phyloP scores from a whole-genome alignment of 441 rosid genomes.

The Viola pubescens region DNA sequence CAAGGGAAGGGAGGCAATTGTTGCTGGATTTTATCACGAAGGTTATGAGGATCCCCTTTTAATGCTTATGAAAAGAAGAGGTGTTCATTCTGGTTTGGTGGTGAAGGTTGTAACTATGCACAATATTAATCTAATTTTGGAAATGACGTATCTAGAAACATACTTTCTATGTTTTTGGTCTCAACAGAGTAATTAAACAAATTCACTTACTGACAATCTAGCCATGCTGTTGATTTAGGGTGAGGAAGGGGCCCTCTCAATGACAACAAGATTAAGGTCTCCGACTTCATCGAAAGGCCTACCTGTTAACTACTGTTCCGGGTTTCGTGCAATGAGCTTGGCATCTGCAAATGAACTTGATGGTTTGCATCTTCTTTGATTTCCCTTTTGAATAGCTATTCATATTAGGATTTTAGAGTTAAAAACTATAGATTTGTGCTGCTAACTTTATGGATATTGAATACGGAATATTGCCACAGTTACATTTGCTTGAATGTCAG shows the following conservation, averaged over 20 bases:
- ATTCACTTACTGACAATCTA: conserved; percentile 7
- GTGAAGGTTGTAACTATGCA: conserved; percentile 58
- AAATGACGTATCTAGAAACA: neutral
- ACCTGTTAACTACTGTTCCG: conserved; percentile 91
- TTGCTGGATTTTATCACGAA: conserved; percentile 90
- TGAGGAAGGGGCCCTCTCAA: conserved; percentile 95
- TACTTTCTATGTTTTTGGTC: neutral
- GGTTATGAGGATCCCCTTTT: conserved; percentile 84
- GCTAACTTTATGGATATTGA: no score
- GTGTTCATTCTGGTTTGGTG: conserved; percentile 84
- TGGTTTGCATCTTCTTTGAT: conserved; percentile 37
- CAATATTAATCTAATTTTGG: conserved; percentile 3
- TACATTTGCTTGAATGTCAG: no score
- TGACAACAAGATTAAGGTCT: conserved; percentile 77
- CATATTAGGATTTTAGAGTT: neutral
- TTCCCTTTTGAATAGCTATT: neutral
- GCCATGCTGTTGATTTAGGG: conserved; percentile 46
- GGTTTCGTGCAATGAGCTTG: conserved; percentile 58
- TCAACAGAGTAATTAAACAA: conserved; percentile 11
- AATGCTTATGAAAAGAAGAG: conserved; percentile 98
- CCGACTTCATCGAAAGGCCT: conserved; percentile 67
- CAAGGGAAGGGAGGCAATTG: conserved; percentile 74
- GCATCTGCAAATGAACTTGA: conserved; percentile 62
- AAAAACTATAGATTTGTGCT: no score
- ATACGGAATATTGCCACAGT: no score